A percentile compares a stretch with the other conserved stretches of the same genome.
These are phyloP conservation scores for Lupinus albus DNA, from an alignment of 306 rosid species.

Conservation along the genomic window DNA sequence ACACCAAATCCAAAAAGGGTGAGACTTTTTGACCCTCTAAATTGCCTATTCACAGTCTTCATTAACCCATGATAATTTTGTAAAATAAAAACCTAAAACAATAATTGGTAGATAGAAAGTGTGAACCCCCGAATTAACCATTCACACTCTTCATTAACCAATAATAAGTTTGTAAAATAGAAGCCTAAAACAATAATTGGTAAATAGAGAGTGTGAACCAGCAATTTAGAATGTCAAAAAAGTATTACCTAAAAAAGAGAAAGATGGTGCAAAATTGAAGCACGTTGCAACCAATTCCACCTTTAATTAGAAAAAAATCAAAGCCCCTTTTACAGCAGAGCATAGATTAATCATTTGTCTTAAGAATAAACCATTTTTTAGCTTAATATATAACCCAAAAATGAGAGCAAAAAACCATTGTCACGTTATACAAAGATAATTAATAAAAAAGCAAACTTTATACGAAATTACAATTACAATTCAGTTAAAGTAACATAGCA, in stretches of 20 bases:
- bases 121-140: no score
- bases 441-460: background rate
- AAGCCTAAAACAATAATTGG: no score
- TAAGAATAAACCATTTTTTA: constrained; percentile 1
- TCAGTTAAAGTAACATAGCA: background rate
- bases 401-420: constrained; percentile 1
- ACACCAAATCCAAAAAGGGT: background rate
- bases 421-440: constrained; percentile 15
- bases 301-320: background rate
- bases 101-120: no score
- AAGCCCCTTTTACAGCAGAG: background rate
- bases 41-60: no score
- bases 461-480: background rate
- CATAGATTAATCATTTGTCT: constrained; percentile 22
- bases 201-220: no score
- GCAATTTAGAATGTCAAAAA: no score
- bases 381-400: constrained; percentile 8
- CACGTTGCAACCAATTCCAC: background rate
- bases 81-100: no score
- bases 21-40: no score
- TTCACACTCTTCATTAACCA: no score
- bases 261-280: background rate
- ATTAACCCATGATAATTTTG: no score
- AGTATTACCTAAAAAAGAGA: no score
- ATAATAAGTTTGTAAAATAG: no score